Percentiles rank a stretch among this genome's conserved stretches.
Evolutionary conservation across 768 basidiomycete species (phyloP).

Genomic region (Boletus bicolor): DNA sequence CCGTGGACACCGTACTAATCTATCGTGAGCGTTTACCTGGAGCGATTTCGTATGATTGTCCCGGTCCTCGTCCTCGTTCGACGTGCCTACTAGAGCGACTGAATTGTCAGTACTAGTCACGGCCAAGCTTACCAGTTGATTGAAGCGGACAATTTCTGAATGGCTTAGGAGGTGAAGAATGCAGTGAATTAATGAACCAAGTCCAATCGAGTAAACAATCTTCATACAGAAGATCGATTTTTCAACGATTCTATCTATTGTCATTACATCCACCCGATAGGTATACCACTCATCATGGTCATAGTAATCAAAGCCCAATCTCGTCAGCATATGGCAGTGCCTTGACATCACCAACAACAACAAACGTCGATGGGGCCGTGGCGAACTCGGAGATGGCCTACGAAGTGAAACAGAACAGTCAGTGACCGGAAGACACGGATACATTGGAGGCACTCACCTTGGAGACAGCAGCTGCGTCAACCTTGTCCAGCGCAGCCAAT

Average conservation of each 20-base stretch:
- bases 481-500: conserved; percentile 67
- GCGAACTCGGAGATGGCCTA: conserved; percentile 62
- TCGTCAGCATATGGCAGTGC: conserved; percentile 82
- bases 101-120: too few species aligned
- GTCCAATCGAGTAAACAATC: neutral
- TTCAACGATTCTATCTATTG: conserved; percentile 17
- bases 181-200: too few species aligned
- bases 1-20: too few species aligned
- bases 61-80: too few species aligned
- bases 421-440: neutral
- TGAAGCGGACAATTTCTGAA: too few species aligned
- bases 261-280: conserved; percentile 14
- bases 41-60: too few species aligned
- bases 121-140: too few species aligned
- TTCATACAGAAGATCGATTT: conserved; percentile 1
- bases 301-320: conserved; percentile 58
- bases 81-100: too few species aligned
- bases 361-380: conserved; percentile 79
- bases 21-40: too few species aligned
- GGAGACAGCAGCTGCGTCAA: conserved; percentile 62
- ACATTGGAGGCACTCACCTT: conserved; percentile 46
- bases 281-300: conserved; percentile 8
- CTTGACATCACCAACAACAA: conserved; percentile 77
- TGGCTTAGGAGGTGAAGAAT: too few species aligned
- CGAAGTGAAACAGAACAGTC: neutral